Evolutionary conservation across 2,329 filamentous ascomycete species (phyloP), one percentile per base, ranked within the genome.

Genomic region (Dothidotthia symphoricarpi): DNA sequence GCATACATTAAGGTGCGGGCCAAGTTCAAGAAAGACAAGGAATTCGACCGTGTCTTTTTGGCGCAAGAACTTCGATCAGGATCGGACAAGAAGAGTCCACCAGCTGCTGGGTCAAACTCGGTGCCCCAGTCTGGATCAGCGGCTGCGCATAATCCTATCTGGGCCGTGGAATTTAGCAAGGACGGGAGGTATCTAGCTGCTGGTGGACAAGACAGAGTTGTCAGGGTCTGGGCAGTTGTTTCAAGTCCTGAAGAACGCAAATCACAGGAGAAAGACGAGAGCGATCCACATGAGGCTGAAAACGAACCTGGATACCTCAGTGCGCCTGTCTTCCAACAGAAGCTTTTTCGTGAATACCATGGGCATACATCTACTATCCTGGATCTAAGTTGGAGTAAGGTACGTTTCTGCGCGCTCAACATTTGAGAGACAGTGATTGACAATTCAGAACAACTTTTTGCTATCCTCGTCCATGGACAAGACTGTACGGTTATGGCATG

Each of bases 401-500:
- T 78, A 37, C 36, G 41, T 43, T n/a, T n/a, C 11, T 5, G 11
- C 8, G 33, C 10, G 11, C 10, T 3, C 4, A 19, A 15, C 27
- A 2, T 16, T 2, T 8, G 7, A 2, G 10, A 11, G n/a, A 19
- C 16, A 12, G 3, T 25, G 27, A 37, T 40, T 22, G 46, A 30
- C 24, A 11, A 0, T 4, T 8, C 28, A 79, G 75, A 98, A 98
- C 68, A 95, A 95, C 64, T 98, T 98, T 54, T 69, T 98, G 17
- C 75, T 98, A 12, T 96, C 91, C 3, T 94, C 90, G 0, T 95
- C 90, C 0, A 96, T 97, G 89, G 93, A 98, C 64, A 96, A 96
- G 72, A 95, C 90, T 0, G 93, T 98, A 10, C 80, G 88, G 11
- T 68, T 98, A 31, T 98, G 93, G 91, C 93, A 98, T 67, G 76